Evolutionary conservation across 1,284 basidiomycete genomes (phyloP), one percentile per base, ranked within the genome.

Genomic region (Coriolopsis trogii): DNA sequence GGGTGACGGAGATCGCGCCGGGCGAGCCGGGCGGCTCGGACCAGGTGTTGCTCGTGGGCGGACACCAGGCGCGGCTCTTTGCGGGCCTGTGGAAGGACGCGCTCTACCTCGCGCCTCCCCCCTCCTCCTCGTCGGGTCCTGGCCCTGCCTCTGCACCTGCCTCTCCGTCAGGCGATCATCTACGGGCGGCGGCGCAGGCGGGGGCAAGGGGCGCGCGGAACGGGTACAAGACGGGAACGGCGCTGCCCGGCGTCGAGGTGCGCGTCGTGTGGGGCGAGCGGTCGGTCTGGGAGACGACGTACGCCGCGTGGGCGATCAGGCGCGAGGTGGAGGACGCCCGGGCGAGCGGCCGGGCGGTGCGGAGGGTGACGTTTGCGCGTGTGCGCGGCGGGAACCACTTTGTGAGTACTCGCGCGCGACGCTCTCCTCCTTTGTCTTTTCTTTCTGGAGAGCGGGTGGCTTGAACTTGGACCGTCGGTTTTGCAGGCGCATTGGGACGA

Each of bases 261-360:
- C 44, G 48, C 20, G 29, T 42, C 18, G 37, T 51, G 13, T 47
- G 48, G 48, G 37, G 53, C 40, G 53, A 55, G 23, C 43, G 33
- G 26, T 46, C 48, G 15, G 40, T 50, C 9, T 47, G 48, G 48
- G 53, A 55, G 36, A 20, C 21, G 26, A 25, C 33, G 10, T 28
- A 38, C 16, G 48, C 40, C 16, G 31, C 29, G 26, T 34, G 43
- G 44, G 28, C 29, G 6, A 12, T 55, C 15, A 40, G 30, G n/a
- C 44, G 44, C 8, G 53, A 55, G 45, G 18, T 51, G 31, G 44
- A 29, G 23, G 44, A 36, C 7, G 48, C 44, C 6, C 16, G 20
- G 24, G 20, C 33, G 44, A 38, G 24, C 4, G 38, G 33, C 8
- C n/a, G 21, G 29, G 23, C 7, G 16, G 30, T 40, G 29, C 21